Base-by-base conservation (phyloP, 2,329 filamentous ascomycete genomes). In the Penicillium sp. region DNA sequence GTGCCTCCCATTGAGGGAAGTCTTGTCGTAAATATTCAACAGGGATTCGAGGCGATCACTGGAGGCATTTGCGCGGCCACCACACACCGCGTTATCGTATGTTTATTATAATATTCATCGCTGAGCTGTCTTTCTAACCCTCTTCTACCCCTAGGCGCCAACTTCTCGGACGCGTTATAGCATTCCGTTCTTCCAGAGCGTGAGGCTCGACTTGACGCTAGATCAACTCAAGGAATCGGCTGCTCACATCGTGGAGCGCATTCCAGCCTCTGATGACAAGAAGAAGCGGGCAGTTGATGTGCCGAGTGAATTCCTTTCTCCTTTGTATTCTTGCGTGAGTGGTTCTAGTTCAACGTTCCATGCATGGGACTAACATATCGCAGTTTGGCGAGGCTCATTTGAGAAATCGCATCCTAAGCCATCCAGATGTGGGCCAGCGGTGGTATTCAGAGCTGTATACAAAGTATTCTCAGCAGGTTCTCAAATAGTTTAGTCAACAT, bases 161-260 rank as follows among this genome's bases (percentile, higher is more conserved):
- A 73, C 66, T 0, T 60, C 57, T 1, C 61, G 54, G 30, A 73
- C 67, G 0, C 57, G 72, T 49, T 74, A 73, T 58, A 82, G 79
- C 37, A 78, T 84, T 16, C 81, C 82, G 0, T 84, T 82, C 67
- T 84, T 84, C 68, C 80, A 82, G 35, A 80, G 78, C 5, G 80
- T 84, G 33, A 78, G 78, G 11, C 54, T 73, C 53, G 68, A 71
- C 75, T 78, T 71, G 73, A 84, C 68, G 65, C 77, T 83, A 46
- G 78, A 82, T 0, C 49, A 70, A 28, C 64, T 73, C 3, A 59
- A 69, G 17, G 61, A 69, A 31, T 70, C 69, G 0, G 69, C 70
- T 2, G 61, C 63, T 1, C 69, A 73, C 38, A 73, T 73, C 40
- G 67, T 71, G 10, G 36, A 57, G 6, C 55, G 54, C 1, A 70